Conservation (phyloP, 176 grass and related monocot species). For the Zea luxurians region DNA sequence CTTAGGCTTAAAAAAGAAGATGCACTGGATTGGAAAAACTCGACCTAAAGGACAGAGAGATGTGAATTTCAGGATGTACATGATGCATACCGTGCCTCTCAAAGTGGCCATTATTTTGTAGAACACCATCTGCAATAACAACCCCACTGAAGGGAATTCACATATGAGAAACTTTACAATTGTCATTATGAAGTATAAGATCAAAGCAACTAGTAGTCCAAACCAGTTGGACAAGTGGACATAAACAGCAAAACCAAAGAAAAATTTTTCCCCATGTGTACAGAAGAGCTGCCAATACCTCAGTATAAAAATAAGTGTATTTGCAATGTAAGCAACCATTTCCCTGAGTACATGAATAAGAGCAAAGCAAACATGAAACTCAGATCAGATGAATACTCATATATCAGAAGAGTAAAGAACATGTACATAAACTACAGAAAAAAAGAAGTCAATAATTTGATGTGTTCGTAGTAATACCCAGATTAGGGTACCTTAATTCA, state of each 20-base stretch:
- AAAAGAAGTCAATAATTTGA: neutral
- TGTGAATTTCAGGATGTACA: constrained; percentile 9
- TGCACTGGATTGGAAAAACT: neutral
- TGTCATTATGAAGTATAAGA: constrained; percentile 6
- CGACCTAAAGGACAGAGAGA: constrained; percentile 15
- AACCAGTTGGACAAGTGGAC: neutral
- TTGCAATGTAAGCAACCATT: constrained; percentile 98
- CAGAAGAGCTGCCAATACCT: constrained; percentile 52
- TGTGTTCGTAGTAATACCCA: neutral
- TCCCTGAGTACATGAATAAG: constrained; percentile 72
- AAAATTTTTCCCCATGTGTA: neutral
- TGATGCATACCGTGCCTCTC: constrained; percentile 77
- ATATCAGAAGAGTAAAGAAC: constrained; percentile 16
- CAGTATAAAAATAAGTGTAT: constrained; percentile 96
- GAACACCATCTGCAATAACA: constrained; percentile 94
- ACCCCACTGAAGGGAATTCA: constrained; percentile 75
- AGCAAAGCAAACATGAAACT: constrained; percentile 24
- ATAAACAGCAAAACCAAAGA: constrained; percentile 22
- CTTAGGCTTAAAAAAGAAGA: neutral
- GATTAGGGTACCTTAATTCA: constrained; percentile 18
- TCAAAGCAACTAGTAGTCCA: constrained; percentile 12
- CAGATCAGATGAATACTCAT: constrained; percentile 24
- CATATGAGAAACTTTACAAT: constrained; percentile 24
- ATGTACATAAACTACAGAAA: neutral
- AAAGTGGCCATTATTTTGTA: constrained; percentile 80